Evolutionary conservation across 2,329 filamentous ascomycete species (phyloP), one percentile per base, ranked within the genome.

Genomic region (Aureobasidium lini): DNA sequence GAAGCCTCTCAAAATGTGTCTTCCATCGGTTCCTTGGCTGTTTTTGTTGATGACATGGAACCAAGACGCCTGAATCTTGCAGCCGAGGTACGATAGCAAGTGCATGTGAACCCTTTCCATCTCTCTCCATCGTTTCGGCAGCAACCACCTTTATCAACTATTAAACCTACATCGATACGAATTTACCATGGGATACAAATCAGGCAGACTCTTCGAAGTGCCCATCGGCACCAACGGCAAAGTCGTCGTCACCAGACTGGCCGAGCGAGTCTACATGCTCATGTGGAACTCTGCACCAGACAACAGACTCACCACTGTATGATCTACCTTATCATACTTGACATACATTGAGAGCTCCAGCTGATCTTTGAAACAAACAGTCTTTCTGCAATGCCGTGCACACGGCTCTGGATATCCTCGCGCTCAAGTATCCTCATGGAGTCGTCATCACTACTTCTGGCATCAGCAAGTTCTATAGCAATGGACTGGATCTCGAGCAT

Each of bases 391-490:
- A 81, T 60, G 80, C 88, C 11, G 73, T 93, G 39, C 76, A 89
- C 34, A 76, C 85, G 10, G 86, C 88, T 4, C 83, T 94, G 62
- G 88, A 94, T 74, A 84, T 89, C 23, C 75, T 94, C 67, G 86
- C 91, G 71, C 81, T 84, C 61, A 79, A 79, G 57, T 79, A 87
- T 66, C 78, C 82, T 0, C 81, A 81, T n/a, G 89, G 89, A 56
- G 88, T 92, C 6, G 79, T 94, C 13, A 77, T 92, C 61, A 93
- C 89, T 5, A 93, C 89, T 0, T 88, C 85, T 43, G 82, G 80
- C 49, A 87, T 92, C 61, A 71, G 77, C 54, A 94, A 94, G 69
- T 93, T 93, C 78, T 94, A 88, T 76, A 86, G 82, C 71, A 93
- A 93, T 73, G 89, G 89, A 0, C 80, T 94, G n/a, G 88, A 94